Conservation (phyloP, 2,329 filamentous ascomycete species). For the Tetracladium maxilliforme region DNA sequence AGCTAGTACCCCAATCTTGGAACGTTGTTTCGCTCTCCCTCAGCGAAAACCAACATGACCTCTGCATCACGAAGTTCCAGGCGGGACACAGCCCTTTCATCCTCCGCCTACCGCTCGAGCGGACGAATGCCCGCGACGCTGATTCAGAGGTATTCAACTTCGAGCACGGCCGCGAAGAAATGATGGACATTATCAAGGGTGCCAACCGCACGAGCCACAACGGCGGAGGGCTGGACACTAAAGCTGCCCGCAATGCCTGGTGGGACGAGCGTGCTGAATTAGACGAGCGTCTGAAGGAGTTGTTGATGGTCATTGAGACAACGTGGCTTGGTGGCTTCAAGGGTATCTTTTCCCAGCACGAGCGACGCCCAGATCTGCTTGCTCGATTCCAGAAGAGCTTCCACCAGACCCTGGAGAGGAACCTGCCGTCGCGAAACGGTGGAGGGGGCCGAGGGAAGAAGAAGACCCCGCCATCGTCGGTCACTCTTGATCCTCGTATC, state of each 20-base stretch:
- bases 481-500: slow-evolving; percentile 49
- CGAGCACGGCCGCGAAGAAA: slow-evolving; percentile 61
- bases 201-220: slow-evolving; percentile 77
- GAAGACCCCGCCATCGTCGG: slow-evolving; percentile 20
- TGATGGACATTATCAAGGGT: slow-evolving; percentile 66
- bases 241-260: slow-evolving; percentile 70
- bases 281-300: slow-evolving; percentile 60
- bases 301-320: slow-evolving; percentile 76
- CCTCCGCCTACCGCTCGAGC: slow-evolving; percentile 69
- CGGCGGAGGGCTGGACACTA: slow-evolving; percentile 54
- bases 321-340: slow-evolving; percentile 93
- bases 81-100: slow-evolving; percentile 68
- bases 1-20: slow-evolving; percentile 74
- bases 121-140: slow-evolving; percentile 66
- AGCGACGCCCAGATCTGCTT: slow-evolving; percentile 46
- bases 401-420: slow-evolving; percentile 63
- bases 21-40: slow-evolving; percentile 74
- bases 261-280: slow-evolving; percentile 76
- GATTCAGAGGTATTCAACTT: slow-evolving; percentile 77
- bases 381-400: slow-evolving; percentile 67
- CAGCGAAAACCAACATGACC: slow-evolving; percentile 67
- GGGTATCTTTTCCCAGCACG: slow-evolving; percentile 75
- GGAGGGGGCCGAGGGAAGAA: slow-evolving; percentile 39
- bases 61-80: slow-evolving; percentile 79
- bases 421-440: slow-evolving; percentile 69